These are phyloP conservation scores for Oryza glaberrima DNA, from an alignment of 176 grass and related monocot species.

Conservation along the genomic window DNA sequence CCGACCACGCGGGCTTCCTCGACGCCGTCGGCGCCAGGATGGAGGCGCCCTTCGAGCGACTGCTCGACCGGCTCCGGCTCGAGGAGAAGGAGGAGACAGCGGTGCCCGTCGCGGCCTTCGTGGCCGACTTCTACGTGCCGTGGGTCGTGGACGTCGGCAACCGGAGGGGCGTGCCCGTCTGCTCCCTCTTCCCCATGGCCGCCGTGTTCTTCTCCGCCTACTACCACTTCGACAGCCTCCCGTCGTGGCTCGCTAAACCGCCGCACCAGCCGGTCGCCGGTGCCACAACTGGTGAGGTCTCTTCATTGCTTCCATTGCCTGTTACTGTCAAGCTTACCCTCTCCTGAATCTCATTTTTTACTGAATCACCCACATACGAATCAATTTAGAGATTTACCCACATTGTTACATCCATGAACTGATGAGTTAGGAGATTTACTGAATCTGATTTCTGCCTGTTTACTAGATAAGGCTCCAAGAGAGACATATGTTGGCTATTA, in stretches of 20 bases:
- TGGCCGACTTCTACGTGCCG: constrained; percentile 47
- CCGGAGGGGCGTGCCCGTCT: constrained; percentile 56
- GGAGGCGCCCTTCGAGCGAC: constrained; percentile 57
- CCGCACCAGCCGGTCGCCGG: constrained; percentile 8
- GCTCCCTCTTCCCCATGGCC: constrained; percentile 55
- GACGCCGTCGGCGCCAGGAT: constrained; percentile 57
- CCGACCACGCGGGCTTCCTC: constrained; percentile 61
- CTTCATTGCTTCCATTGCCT: background rate
- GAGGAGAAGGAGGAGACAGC: constrained; percentile 2
- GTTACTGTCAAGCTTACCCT: background rate
- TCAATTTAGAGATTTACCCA: background rate
- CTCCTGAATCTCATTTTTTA: background rate
- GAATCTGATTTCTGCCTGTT: background rate
- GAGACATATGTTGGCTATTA: too few species aligned
- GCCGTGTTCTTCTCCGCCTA: constrained; percentile 56
- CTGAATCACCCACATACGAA: background rate
- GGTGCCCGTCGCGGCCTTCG: constrained; percentile 41
- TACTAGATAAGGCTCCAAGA: too few species aligned
- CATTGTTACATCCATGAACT: background rate
- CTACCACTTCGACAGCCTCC: constrained; percentile 42
- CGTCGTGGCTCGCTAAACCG: background rate
- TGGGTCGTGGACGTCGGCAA: constrained; percentile 65
- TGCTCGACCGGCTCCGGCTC: constrained; percentile 48
- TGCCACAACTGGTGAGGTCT: constrained; percentile 29
- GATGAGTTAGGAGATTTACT: background rate